These are phyloP conservation scores for Globisporangium canariense DNA, from an alignment of 352 stramenopile species.

Conservation along the genomic window DNA sequence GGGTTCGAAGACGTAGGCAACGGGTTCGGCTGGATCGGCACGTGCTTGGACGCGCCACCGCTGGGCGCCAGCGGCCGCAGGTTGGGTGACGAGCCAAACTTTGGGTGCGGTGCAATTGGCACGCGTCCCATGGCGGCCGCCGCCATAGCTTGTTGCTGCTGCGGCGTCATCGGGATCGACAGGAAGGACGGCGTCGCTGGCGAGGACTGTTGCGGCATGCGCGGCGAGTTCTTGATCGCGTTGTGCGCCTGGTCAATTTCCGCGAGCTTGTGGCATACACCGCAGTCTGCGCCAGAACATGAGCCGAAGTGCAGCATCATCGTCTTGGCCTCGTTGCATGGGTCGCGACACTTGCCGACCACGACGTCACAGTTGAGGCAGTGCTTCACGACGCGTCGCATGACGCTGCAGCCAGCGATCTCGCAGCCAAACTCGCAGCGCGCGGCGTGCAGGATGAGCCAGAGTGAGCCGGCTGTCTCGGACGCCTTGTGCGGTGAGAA, in stretches of 20 bases:
- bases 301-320: conserved; percentile 72
- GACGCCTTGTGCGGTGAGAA: conserved; percentile 47
- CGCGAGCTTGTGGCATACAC: conserved; percentile 56
- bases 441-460: conserved; percentile 56
- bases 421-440: conserved; percentile 46
- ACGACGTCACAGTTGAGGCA: conserved; percentile 55
- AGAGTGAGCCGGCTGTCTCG: conserved; percentile 67
- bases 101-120: conserved; percentile 13
- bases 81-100: conserved; percentile 21
- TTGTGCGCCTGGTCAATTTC: conserved; percentile 73
- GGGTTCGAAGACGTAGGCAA: conserved; percentile 69
- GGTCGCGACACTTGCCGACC: conserved; percentile 60
- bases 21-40: conserved; percentile 78
- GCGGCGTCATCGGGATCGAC: conserved; percentile 10
- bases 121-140: background rate
- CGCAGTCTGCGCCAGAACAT: conserved; percentile 34
- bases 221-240: conserved; percentile 31
- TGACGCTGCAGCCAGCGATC: conserved; percentile 62
- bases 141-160: background rate
- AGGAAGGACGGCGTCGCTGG: conserved; percentile 16
- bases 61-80: conserved; percentile 4
- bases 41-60: conserved; percentile 35
- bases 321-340: conserved; percentile 74
- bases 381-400: conserved; percentile 65
- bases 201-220: background rate